Base-by-base conservation (phyloP, 805 yeast species). In the Lipomyces anomalus region DNA sequence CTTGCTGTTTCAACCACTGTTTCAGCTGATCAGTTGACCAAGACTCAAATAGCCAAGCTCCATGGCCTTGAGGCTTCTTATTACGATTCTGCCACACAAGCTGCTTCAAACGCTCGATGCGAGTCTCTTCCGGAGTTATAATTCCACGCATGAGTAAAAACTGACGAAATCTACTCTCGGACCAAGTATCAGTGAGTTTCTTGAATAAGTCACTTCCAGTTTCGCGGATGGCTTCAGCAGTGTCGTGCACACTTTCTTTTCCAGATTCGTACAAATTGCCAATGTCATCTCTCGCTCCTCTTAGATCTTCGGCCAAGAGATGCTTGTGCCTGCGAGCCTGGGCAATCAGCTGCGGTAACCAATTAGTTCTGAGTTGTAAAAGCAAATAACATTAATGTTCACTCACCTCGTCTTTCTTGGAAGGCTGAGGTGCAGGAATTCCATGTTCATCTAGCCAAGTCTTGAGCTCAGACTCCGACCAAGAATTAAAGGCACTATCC, bases 11-110 rank as follows among this genome's bases (percentile, higher is more conserved):
- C 46, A 82, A 65, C 77, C 82, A 77, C 13, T 61, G 55, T 49
- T 66, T 64, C 47, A 82, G 61, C 40, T 74, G 76, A 6, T 70
- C 70, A 6, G 62, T 58, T 20, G 72, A 64, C 86, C 86, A 80
- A 26, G 67, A 54, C 7, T 72, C 66, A 58, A 78, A 79, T 46
- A 76, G 63, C 73, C 74, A 72, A 28, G 67, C 68, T 18, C 70
- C 65, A 39, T 62, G 53, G 24, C 58, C 46, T 41, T 66, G 59
- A 11, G 70, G 65, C 44, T 74, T 67, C 9, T 59, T 56, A 44
- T 55, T 52, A 41, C 69, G 65, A 56, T 73, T 67, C 21, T 63
- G 57, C 56, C 69, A 63, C 2, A 74, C 75, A 22, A 64, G 44
- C 13, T 69, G 65, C 30, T 70, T 55, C 53, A 79, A 61, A 28